Base-by-base conservation (phyloP, 768 basidiomycete species). In the Glaciozyma martinii region DNA sequence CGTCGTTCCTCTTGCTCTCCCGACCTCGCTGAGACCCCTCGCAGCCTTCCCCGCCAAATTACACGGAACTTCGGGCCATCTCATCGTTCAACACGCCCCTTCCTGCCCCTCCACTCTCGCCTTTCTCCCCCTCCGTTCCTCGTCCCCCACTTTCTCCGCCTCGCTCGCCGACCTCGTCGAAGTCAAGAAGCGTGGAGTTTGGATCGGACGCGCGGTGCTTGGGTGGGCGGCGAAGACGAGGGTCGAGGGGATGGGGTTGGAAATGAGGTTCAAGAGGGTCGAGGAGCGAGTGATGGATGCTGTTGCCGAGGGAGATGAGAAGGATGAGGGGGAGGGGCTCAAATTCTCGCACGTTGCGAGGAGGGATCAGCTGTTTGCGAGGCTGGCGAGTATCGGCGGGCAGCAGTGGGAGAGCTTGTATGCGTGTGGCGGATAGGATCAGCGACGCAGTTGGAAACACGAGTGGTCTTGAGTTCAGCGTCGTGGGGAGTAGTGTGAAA, bases 401-500 rank as follows among this genome's bases (percentile, higher is more conserved):
- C 76, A 76, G 62, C 56, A 74, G 54, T 79, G 77, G 77, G 78
- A 79, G 67, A 74, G 70, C 19, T 67, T 78, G 43, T 78, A 74
- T n/a, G n/a, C n/a, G n/a, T n/a, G n/a, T n/a, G n/a, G n/a, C n/a
- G n/a, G n/a, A n/a, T n/a, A n/a, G n/a, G n/a, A n/a, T n/a, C n/a
- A n/a, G n/a, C n/a, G n/a, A n/a, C n/a, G n/a, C n/a, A n/a, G n/a
- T n/a, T n/a, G n/a, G n/a, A n/a, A n/a, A n/a, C n/a, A n/a, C n/a
- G n/a, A n/a, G n/a, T n/a, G n/a, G n/a, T n/a, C n/a, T n/a, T n/a
- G n/a, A n/a, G n/a, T n/a, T n/a, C n/a, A n/a, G n/a, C n/a, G n/a
- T n/a, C n/a, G n/a, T n/a, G n/a, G n/a, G n/a, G n/a, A n/a, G n/a
- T n/a, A n/a, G n/a, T n/a, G n/a, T n/a, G n/a, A n/a, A n/a, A n/a